phyloP scores from a whole-genome alignment of 208 protist genomes.

The Wallacemonas sp. region DNA sequence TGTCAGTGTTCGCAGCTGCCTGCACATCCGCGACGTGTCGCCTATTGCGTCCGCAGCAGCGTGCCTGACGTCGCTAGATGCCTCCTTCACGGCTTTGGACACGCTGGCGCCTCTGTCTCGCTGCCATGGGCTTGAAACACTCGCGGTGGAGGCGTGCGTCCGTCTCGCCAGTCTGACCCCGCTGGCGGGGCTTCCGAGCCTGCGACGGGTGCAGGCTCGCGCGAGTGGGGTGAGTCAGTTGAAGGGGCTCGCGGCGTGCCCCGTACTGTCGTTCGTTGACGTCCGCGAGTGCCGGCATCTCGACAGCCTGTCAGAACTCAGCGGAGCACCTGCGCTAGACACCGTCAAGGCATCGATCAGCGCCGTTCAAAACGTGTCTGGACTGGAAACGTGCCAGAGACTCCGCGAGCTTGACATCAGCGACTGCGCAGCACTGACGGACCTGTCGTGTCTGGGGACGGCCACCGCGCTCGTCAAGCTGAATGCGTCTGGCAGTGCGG shows the following conservation, averaged over 20 bases:
- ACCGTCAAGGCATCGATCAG: conserved; percentile 6
- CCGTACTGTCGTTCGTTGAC: background rate
- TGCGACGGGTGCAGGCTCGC: background rate
- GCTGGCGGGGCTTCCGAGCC: background rate
- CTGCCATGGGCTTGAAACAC: background rate
- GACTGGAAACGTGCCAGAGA: background rate
- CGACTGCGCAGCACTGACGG: background rate
- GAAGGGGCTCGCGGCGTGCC: background rate
- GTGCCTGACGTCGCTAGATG: background rate
- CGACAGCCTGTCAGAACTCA: background rate
- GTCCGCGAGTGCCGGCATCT: conserved; percentile 8
- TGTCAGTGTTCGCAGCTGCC: background rate
- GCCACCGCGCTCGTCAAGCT: background rate
- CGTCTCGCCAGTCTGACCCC: background rate
- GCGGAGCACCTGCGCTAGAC: background rate
- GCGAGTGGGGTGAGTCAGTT: background rate
- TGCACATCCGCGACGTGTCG: background rate
- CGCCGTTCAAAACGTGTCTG: background rate
- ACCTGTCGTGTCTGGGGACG: background rate
- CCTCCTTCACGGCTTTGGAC: background rate
- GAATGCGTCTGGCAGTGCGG: background rate
- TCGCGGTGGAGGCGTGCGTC: background rate
- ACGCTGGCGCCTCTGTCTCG: background rate
- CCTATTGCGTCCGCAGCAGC: background rate
- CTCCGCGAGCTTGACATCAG: background rate